These are phyloP conservation scores for Samsoniella hepiali DNA, from an alignment of 2,329 filamentous ascomycete genomes.

Conservation along the genomic window DNA sequence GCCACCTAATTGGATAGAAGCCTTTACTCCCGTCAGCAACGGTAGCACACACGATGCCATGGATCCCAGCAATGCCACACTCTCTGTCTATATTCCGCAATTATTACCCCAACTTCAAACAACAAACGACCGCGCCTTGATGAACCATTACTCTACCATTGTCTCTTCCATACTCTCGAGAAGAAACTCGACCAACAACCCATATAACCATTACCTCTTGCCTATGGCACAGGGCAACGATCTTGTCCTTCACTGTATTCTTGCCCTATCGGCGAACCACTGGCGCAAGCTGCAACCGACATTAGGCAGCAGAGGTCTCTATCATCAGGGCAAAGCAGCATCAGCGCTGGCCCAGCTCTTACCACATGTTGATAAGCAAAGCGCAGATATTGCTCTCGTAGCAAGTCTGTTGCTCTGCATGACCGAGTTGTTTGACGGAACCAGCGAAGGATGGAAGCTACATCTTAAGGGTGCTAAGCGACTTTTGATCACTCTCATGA, in stretches of 20 bases:
- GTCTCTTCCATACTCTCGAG: conserved; percentile 33
- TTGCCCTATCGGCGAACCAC: conserved; percentile 34
- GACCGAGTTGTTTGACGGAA: conserved; percentile 42
- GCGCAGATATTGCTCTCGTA: conserved; percentile 35
- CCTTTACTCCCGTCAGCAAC: conserved; percentile 26
- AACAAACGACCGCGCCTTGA: conserved; percentile 31
- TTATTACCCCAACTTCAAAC: conserved; percentile 30
- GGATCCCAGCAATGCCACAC: conserved; percentile 22
- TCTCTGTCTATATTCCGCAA: conserved; percentile 31
- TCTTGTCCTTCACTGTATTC: conserved; percentile 32
- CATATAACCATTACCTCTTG: conserved; percentile 32
- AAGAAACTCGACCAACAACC: conserved; percentile 28
- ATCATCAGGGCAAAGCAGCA: conserved; percentile 33
- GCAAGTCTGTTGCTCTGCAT: conserved; percentile 41
- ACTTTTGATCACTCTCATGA: conserved; percentile 33
- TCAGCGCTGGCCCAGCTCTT: conserved; percentile 31
- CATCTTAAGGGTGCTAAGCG: conserved; percentile 42
- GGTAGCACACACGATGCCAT: conserved; percentile 25
- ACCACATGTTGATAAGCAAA: conserved; percentile 33
- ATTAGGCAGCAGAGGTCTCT: conserved; percentile 29
- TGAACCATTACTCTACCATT: conserved; percentile 35
- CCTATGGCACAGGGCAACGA: conserved; percentile 34
- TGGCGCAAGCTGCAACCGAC: conserved; percentile 34
- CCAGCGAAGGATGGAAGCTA: conserved; percentile 40
- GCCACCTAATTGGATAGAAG: conserved; percentile 26